Conservation (phyloP, 345 rosid species). For the Combretum micranthum region DNA sequence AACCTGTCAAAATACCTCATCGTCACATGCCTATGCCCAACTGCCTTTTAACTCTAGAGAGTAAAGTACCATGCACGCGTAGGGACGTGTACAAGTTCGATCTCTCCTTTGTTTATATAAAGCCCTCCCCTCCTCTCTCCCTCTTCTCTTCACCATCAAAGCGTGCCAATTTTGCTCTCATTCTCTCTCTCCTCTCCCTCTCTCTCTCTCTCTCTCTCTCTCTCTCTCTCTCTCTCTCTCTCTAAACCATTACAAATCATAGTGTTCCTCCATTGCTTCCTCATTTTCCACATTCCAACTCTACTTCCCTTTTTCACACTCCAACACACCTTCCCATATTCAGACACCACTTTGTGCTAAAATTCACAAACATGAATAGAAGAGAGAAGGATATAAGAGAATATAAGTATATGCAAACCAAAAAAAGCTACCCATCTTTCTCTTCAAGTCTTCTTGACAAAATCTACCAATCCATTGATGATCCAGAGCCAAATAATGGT, state of each 20-base stretch:
- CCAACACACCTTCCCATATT: too few species aligned
- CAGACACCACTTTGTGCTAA: not conserved
- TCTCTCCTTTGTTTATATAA: constrained; percentile 22
- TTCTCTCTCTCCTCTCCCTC: too few species aligned
- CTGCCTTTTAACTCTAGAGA: constrained; percentile 18
- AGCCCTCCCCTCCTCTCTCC: constrained; percentile 13
- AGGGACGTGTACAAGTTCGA: not conserved
- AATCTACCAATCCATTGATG: constrained; percentile 82
- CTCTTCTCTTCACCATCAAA: constrained; percentile 20
- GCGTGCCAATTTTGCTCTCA: constrained; percentile 28
- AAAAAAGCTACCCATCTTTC: constrained; percentile 56
- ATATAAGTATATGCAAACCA: constrained; percentile 15
- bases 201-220: too few species aligned
- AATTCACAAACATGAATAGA: constrained; percentile 21
- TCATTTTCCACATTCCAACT: not conserved
- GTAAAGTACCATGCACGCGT: constrained; percentile 31
- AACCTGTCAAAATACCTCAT: constrained; percentile 15
- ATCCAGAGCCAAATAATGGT: constrained; percentile 17
- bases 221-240: constrained; percentile 4
- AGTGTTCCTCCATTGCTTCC: constrained; percentile 22
- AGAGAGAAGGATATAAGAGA: constrained; percentile 30
- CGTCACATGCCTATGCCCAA: constrained; percentile 11
- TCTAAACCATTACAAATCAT: constrained; percentile 7
- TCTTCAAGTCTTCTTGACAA: constrained; percentile 86
- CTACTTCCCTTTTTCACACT: too few species aligned